Conservation (phyloP, 2,329 filamentous ascomycete species). For the Alternaria alternata region DNA sequence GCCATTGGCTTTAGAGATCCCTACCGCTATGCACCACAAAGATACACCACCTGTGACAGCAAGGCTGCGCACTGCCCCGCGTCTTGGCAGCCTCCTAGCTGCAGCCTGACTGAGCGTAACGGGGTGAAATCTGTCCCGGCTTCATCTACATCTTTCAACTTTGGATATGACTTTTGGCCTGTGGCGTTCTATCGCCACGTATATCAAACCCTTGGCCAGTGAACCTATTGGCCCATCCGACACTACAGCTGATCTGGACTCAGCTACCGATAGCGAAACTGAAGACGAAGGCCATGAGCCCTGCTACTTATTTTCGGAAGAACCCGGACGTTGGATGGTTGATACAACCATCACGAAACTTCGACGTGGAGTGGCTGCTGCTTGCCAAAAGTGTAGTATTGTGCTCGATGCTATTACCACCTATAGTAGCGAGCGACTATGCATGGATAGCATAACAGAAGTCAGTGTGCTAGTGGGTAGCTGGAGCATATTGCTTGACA, state of each 20-base stretch:
- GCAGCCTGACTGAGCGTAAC: background rate
- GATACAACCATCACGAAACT: background rate
- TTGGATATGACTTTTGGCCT: background rate
- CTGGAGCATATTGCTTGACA: too few species aligned
- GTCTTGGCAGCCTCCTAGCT: background rate
- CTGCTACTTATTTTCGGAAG: background rate
- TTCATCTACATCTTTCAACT: fast-evolving
- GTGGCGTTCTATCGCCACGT: background rate
- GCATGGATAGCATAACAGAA: background rate
- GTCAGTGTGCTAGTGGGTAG: background rate
- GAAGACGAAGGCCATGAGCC: background rate
- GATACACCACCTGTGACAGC: background rate
- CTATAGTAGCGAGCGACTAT: background rate
- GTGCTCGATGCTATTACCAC: background rate
- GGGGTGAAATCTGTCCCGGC: fast-evolving
- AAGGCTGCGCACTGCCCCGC: background rate
- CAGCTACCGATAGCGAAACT: fast-evolving
- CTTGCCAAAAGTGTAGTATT: background rate
- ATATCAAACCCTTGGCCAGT: fast-evolving
- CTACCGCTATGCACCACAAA: background rate
- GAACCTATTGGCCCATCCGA: background rate
- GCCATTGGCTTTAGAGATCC: background rate
- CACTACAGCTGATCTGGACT: background rate
- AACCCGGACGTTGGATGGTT: too few species aligned
- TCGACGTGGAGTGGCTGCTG: background rate